A percentile compares a stretch with the other conserved stretches of the same genome.
These are phyloP conservation scores for Botrytis tulipae DNA, from an alignment of 2,329 filamentous ascomycete genomes.

Conservation along the genomic window DNA sequence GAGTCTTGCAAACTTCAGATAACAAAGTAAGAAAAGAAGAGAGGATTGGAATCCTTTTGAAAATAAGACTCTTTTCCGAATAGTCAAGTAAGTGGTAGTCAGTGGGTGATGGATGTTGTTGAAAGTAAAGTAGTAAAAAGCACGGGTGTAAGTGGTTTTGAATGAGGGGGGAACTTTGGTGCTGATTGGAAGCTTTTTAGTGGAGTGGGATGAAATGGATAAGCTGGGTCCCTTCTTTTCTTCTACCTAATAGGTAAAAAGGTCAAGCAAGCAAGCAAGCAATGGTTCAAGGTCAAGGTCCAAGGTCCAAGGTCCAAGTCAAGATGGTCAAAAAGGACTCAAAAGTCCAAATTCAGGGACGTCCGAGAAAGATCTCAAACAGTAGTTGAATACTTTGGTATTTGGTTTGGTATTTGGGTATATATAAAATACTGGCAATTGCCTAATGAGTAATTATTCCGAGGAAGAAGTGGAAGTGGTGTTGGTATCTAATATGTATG, in stretches of 20 bases:
- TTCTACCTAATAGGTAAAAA: not conserved
- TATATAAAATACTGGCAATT: not conserved
- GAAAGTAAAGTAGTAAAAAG: not conserved
- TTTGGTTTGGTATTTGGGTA: not conserved
- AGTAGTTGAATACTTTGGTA: not conserved
- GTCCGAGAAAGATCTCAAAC: not conserved
- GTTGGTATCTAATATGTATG: not conserved
- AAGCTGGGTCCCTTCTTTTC: not conserved
- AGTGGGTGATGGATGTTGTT: not conserved
- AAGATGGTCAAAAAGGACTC: too few species aligned
- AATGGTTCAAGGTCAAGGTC: too few species aligned
- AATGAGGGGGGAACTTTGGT: not conserved
- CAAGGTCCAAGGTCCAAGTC: too few species aligned
- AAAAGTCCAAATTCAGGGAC: not conserved
- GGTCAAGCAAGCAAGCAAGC: not conserved
- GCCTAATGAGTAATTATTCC: too few species aligned
- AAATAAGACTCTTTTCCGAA: not conserved
- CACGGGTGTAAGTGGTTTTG: not conserved
- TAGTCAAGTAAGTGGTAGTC: not conserved
- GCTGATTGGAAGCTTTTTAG: slow-evolving; percentile 3
- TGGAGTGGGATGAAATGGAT: slow-evolving; percentile 2
- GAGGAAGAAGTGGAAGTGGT: not conserved
- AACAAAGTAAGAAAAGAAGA: not conserved
- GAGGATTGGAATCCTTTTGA: not conserved
- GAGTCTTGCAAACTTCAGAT: not conserved